A percentile compares a stretch with the other conserved stretches of the same genome.
phyloP scores from a whole-genome alignment of 768 basidiomycete genomes.

The Tephrocybe rancida region DNA sequence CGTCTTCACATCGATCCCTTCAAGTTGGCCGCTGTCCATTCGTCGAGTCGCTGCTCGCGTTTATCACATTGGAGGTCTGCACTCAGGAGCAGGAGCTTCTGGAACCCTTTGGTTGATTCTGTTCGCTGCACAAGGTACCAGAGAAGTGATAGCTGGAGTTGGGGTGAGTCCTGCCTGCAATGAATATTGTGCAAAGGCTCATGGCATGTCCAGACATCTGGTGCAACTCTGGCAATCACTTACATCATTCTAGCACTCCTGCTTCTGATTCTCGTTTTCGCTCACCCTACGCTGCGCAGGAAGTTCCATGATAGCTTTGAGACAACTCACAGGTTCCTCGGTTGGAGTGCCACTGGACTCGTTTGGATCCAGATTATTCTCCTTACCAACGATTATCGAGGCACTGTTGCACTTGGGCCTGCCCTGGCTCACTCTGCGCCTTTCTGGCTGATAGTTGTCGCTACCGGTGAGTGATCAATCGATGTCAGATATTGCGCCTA shows the following conservation, averaged over 20 bases:
- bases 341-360: conserved; percentile 44
- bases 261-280: conserved; percentile 38
- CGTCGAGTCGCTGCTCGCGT: conserved; percentile 57
- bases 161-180: conserved; percentile 30
- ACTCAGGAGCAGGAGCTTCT: conserved; percentile 58
- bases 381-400: conserved; percentile 52
- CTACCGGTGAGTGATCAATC: background rate
- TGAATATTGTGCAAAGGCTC: background rate
- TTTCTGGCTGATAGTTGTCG: conserved; percentile 2
- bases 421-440: conserved; percentile 5
- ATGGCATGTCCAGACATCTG: conserved; percentile 2
- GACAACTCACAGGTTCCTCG: conserved; percentile 45
- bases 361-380: conserved; percentile 50
- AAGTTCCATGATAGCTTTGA: conserved; percentile 47
- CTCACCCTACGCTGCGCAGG: conserved; percentile 39
- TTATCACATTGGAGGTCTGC: conserved; percentile 63
- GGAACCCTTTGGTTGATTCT: conserved; percentile 55
- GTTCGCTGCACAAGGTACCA: conserved; percentile 53
- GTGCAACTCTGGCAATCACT: conserved; percentile 14
- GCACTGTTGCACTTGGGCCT: conserved; percentile 14
- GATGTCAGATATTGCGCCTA: background rate
- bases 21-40: conserved; percentile 59
- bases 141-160: conserved; percentile 40
- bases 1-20: conserved; percentile 49
- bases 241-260: conserved; percentile 24